A percentile compares a stretch with the other conserved stretches of the same genome.
Evolutionary conservation across 2,329 filamentous ascomycete genomes (phyloP).

Genomic region (Alternaria consortialis): DNA sequence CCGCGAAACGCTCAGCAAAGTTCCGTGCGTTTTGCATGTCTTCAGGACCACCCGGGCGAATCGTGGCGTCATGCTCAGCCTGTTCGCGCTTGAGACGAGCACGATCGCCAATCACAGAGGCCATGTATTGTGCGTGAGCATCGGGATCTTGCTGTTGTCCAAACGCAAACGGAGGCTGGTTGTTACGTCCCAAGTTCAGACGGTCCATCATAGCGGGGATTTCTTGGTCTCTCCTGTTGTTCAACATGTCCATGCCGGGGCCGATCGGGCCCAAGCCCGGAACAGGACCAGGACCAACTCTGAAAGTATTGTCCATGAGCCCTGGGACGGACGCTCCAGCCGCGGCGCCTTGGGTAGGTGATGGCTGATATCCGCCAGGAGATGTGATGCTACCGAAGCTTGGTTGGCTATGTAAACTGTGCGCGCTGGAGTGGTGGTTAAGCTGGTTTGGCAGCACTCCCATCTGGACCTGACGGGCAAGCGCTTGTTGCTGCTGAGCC

Average conservation of each 20-base stretch:
- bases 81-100: conserved; percentile 69
- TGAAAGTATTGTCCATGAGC: conserved; percentile 73
- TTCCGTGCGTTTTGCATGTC: conserved; percentile 50
- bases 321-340: conserved; percentile 61
- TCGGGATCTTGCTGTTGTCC: conserved; percentile 58
- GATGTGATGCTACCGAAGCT: conserved; percentile 95
- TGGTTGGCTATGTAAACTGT: conserved; percentile 95
- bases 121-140: conserved; percentile 65
- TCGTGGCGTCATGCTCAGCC: conserved; percentile 61
- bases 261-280: conserved; percentile 57
- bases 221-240: conserved; percentile 72
- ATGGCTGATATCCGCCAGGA: conserved; percentile 74
- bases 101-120: conserved; percentile 68
- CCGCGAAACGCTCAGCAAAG: conserved; percentile 74
- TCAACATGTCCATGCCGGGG: conserved; percentile 55
- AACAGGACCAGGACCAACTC: conserved; percentile 45
- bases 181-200: conserved; percentile 66
- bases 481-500: conserved; percentile 81
- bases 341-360: conserved; percentile 63
- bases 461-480: conserved; percentile 73
- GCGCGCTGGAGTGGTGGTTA: conserved; percentile 93
- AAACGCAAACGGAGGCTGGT: conserved; percentile 61
- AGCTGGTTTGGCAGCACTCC: conserved; percentile 68
- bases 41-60: conserved; percentile 42
- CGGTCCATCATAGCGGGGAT: conserved; percentile 70